These are phyloP conservation scores for Nemania sp. DNA, from an alignment of 2,329 filamentous ascomycete species.

Conservation along the genomic window DNA sequence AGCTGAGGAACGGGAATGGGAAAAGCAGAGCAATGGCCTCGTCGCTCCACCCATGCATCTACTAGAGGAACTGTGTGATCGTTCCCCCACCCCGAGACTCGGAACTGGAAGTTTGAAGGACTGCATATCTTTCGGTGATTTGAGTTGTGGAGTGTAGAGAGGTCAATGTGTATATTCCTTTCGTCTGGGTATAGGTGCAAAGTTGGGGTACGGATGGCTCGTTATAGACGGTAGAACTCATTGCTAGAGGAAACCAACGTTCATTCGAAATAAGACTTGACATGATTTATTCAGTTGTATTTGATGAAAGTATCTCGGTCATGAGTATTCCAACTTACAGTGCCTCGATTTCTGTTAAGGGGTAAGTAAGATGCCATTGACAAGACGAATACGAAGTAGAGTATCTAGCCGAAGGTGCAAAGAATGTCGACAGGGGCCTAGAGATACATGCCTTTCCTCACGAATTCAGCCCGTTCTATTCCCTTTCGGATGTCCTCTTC, in stretches of 20 bases:
- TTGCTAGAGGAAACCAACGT: constrained; percentile 19
- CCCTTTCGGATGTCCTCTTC: constrained; percentile 80
- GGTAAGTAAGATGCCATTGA: background rate
- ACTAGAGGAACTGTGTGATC: background rate
- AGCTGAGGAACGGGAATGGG: background rate
- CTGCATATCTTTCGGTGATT: constrained; percentile 20
- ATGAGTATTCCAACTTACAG: constrained; percentile 71
- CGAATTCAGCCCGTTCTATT: constrained; percentile 84
- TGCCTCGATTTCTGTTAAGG: constrained; percentile 82
- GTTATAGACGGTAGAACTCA: constrained; percentile 30
- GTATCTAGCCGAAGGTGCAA: background rate
- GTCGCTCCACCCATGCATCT: background rate
- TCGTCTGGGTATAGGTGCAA: constrained; percentile 13
- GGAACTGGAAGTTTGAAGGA: constrained; percentile 4
- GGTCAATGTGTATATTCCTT: constrained; percentile 19
- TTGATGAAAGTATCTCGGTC: background rate
- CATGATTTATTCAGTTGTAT: background rate
- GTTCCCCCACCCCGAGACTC: background rate
- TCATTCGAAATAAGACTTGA: constrained; percentile 8
- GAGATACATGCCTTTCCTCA: constrained; percentile 83
- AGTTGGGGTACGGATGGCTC: constrained; percentile 13
- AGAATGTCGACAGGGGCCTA: background rate
- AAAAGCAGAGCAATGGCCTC: background rate
- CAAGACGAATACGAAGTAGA: background rate
- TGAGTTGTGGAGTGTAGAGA: constrained; percentile 13